These are phyloP conservation scores for Quercus berberidifolia DNA, from an alignment of 306 rosid genomes.

Conservation along the genomic window DNA sequence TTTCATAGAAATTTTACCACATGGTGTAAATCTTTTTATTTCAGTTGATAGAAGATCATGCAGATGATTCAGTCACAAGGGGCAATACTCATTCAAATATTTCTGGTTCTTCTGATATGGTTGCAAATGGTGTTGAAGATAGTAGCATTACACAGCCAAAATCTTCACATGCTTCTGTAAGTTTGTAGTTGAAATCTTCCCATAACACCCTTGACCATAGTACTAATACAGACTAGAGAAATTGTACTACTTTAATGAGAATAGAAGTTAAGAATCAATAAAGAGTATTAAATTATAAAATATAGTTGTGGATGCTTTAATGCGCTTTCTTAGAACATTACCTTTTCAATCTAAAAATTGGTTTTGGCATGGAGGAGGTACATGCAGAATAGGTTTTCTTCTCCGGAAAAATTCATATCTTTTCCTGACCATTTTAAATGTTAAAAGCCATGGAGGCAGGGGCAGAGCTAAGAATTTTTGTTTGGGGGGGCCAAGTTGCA, in stretches of 20 bases:
- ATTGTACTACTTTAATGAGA: background rate
- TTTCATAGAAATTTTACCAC: constrained; percentile 16
- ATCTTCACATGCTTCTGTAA: constrained; percentile 54
- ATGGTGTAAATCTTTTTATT: constrained; percentile 22
- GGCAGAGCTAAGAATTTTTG: too few relatives aligned
- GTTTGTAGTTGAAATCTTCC: constrained; percentile 18
- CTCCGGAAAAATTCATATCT: background rate
- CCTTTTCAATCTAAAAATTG: background rate
- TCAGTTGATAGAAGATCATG: constrained; percentile 69
- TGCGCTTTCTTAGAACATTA: background rate
- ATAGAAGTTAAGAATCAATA: background rate
- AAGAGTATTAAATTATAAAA: background rate
- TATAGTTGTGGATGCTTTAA: background rate
- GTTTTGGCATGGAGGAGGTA: background rate
- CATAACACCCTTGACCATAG: background rate
- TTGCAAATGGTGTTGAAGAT: constrained; percentile 52
- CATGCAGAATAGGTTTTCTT: background rate
- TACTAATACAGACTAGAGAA: background rate
- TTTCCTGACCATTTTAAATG: background rate
- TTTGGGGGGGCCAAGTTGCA: too few relatives aligned
- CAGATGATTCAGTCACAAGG: constrained; percentile 35
- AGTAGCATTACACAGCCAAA: constrained; percentile 27
- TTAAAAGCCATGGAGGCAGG: background rate
- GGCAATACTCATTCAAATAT: constrained; percentile 32
- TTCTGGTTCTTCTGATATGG: constrained; percentile 44